phyloP scores from a whole-genome alignment of 257 asterid species.

The Leptodermis oblonga region DNA sequence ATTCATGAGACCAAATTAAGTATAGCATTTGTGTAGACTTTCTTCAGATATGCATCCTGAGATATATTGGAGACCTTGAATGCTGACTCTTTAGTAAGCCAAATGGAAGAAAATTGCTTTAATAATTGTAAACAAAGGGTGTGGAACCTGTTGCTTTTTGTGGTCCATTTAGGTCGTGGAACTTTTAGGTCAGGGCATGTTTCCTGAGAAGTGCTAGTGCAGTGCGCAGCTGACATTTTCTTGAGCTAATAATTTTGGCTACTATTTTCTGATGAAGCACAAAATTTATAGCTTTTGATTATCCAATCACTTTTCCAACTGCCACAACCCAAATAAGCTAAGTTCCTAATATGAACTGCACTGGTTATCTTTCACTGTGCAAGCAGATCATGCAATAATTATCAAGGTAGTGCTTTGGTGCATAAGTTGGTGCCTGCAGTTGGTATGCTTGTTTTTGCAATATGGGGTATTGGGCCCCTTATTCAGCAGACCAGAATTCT shows the following conservation, averaged over 20 bases:
- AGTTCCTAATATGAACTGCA: neutral
- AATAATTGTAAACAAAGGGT: neutral
- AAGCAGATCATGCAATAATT: slow-evolving; percentile 60
- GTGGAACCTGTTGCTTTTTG: neutral
- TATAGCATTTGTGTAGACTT: neutral
- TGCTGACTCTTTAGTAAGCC: neutral
- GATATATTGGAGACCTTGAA: neutral
- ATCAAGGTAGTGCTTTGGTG: slow-evolving; percentile 52
- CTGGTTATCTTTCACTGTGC: neutral
- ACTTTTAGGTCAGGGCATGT: neutral
- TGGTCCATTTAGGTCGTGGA: neutral
- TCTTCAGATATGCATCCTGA: neutral
- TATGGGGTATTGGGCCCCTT: slow-evolving; percentile 88
- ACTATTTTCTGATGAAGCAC: neutral
- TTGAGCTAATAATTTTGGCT: neutral
- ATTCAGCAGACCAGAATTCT: slow-evolving; percentile 60
- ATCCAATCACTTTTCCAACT: neutral
- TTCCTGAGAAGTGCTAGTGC: neutral
- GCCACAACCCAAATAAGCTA: neutral
- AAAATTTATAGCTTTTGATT: neutral
- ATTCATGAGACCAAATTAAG: neutral
- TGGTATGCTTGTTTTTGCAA: slow-evolving; percentile 63
- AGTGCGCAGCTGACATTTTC: neutral
- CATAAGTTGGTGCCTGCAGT: slow-evolving; percentile 71
- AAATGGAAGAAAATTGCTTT: neutral